Evolutionary conservation across 2,329 filamentous ascomycete species (phyloP).

Genomic region (Harringtonia aguacate): DNA sequence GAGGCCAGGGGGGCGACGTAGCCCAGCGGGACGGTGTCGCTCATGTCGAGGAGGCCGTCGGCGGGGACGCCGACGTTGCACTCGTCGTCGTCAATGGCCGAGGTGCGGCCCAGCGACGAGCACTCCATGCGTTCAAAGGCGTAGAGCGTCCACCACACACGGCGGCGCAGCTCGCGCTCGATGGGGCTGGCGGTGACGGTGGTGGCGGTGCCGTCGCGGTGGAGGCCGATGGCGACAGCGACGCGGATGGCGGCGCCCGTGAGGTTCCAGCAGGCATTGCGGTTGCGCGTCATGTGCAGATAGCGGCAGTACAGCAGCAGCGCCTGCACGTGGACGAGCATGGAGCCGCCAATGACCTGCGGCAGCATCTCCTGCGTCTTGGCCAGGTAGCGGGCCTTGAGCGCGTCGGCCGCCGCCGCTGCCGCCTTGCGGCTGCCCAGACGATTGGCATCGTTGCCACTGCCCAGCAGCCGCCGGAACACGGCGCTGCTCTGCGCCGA

Average conservation of each 20-base stretch:
- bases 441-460: background rate
- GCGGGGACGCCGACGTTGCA: slow-evolving; percentile 17
- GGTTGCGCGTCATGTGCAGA: slow-evolving; percentile 11
- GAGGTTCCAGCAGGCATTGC: slow-evolving; percentile 14
- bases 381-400: slow-evolving; percentile 8
- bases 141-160: slow-evolving; percentile 22
- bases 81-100: slow-evolving; percentile 19
- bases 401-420: background rate
- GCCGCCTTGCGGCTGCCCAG: too few relatives aligned
- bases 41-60: slow-evolving; percentile 16
- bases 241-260: slow-evolving; percentile 11
- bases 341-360: slow-evolving; percentile 9
- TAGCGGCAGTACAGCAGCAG: slow-evolving; percentile 13
- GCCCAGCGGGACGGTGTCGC: slow-evolving; percentile 13
- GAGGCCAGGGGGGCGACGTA: slow-evolving; percentile 13
- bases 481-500: background rate
- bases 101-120: slow-evolving; percentile 19
- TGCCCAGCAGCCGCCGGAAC: slow-evolving; percentile 1
- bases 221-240: slow-evolving; percentile 12
- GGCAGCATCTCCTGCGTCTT: slow-evolving; percentile 8
- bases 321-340: slow-evolving; percentile 11
- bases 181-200: slow-evolving; percentile 18
- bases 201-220: slow-evolving; percentile 7
- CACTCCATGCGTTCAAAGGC: slow-evolving; percentile 21
- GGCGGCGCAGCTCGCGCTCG: slow-evolving; percentile 17